These are phyloP conservation scores for Chaetomiaceae sp. DNA, from an alignment of 2,329 filamentous ascomycete genomes.

Conservation along the genomic window DNA sequence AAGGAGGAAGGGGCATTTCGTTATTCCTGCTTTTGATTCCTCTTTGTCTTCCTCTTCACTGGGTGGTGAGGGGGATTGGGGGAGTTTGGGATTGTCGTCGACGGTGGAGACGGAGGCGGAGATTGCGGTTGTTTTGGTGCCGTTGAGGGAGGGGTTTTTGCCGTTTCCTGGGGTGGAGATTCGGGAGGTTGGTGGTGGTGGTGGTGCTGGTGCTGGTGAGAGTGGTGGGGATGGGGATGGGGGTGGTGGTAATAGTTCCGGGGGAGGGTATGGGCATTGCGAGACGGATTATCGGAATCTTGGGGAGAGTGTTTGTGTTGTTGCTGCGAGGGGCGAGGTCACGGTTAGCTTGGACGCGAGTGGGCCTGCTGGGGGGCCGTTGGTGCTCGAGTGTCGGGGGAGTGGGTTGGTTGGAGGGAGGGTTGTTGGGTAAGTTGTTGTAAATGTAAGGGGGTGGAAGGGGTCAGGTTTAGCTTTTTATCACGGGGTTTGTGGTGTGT, in stretches of 20 bases:
- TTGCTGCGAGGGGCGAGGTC: conserved; percentile 64
- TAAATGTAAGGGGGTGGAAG: background rate
- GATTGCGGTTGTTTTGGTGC: conserved; percentile 71
- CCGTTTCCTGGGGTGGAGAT: conserved; percentile 77
- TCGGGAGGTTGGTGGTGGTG: conserved; percentile 46
- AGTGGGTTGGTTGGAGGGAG: conserved; percentile 29
- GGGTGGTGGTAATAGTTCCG: conserved; percentile 18
- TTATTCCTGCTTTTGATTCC: conserved; percentile 46
- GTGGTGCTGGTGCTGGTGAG: background rate
- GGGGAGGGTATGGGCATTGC: conserved; percentile 43
- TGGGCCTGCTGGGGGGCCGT: conserved; percentile 58
- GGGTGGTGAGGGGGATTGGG: conserved; percentile 17
- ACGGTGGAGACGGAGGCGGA: conserved; percentile 47
- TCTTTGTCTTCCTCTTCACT: too few relatives aligned
- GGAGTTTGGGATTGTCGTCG: conserved; percentile 32
- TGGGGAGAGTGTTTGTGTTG: conserved; percentile 70
- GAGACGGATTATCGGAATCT: conserved; percentile 79
- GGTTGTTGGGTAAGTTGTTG: conserved; percentile 28
- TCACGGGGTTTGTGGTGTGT: background rate
- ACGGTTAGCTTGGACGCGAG: conserved; percentile 69
- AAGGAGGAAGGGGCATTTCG: conserved; percentile 72
- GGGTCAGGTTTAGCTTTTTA: background rate
- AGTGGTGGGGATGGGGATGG: conserved; percentile 21
- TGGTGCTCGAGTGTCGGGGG: conserved; percentile 60
- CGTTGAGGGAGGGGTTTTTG: conserved; percentile 72